phyloP scores from a whole-genome alignment of 768 basidiomycete genomes.

The Hericium coralloides region DNA sequence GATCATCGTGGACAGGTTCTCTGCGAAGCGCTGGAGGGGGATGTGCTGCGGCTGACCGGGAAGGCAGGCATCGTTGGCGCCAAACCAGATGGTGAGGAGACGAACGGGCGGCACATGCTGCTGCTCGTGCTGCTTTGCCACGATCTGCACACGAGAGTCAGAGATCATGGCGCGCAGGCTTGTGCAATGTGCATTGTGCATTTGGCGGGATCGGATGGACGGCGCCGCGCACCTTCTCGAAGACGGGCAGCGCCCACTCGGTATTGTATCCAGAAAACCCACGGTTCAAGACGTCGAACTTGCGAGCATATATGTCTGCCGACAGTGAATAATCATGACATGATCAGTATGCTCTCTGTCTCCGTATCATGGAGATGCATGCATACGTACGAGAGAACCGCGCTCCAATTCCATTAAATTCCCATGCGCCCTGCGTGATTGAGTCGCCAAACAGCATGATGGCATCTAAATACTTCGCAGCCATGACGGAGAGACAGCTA shows the following conservation, averaged over 20 bases:
- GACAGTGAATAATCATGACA: background rate
- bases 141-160: conserved; percentile 32
- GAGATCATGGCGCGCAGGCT: background rate
- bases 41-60: conserved; percentile 65
- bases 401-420: conserved; percentile 53
- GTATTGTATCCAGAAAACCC: conserved; percentile 83
- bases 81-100: conserved; percentile 83
- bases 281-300: conserved; percentile 80
- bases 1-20: conserved; percentile 59
- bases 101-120: conserved; percentile 48
- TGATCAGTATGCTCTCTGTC: background rate
- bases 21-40: conserved; percentile 51
- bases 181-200: background rate
- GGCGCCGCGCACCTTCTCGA: conserved; percentile 50
- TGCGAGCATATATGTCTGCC: conserved; percentile 62
- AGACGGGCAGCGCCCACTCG: conserved; percentile 74
- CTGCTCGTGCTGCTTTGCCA: conserved; percentile 44
- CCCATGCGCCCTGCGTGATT: conserved; percentile 65
- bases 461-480: conserved; percentile 47
- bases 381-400: conserved; percentile 49
- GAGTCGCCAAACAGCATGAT: conserved; percentile 80
- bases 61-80: conserved; percentile 80
- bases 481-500: conserved; percentile 30
- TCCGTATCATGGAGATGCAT: background rate
- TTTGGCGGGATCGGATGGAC: background rate